Conservation (phyloP, 2,329 filamentous ascomycete genomes). For the Colletotrichum lupini region DNA sequence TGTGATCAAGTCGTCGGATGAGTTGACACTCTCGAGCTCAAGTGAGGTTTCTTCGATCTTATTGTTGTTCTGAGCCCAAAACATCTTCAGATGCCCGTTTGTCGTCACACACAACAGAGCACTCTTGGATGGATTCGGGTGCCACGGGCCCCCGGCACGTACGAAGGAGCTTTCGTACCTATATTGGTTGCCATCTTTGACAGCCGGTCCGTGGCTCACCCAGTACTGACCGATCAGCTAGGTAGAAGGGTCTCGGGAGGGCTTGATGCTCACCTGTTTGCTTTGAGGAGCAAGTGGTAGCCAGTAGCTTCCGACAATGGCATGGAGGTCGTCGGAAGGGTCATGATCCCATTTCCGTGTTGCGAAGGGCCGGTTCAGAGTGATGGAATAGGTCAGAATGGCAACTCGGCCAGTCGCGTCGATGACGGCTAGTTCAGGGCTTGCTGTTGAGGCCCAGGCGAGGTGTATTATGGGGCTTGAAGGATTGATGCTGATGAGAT, state of each 20-base stretch:
- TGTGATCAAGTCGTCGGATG: conserved; percentile 80
- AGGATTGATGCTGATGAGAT: conserved; percentile 70
- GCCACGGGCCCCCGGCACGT: conserved; percentile 76
- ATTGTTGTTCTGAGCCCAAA: conserved; percentile 80
- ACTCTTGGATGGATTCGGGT: conserved; percentile 77
- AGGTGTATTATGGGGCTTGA: conserved; percentile 81
- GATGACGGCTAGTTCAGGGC: conserved; percentile 84
- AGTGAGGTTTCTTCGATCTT: conserved; percentile 77
- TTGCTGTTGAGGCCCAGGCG: conserved; percentile 79
- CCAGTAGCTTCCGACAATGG: conserved; percentile 89
- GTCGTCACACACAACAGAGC: conserved; percentile 82
- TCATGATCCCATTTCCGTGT: conserved; percentile 74
- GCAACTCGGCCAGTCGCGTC: conserved; percentile 83
- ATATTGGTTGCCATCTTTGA: conserved; percentile 73
- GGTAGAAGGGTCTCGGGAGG: conserved; percentile 21
- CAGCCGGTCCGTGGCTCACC: conserved; percentile 68
- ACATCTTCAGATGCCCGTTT: conserved; percentile 77
- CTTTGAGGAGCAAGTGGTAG: conserved; percentile 68
- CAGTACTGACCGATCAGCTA: conserved; percentile 47
- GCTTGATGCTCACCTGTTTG: conserved; percentile 48
- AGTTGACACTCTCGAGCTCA: conserved; percentile 79
- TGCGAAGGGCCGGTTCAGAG: conserved; percentile 77
- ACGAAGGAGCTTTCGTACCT: conserved; percentile 75
- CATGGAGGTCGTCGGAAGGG: conserved; percentile 77
- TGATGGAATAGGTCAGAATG: conserved; percentile 77